A percentile compares a stretch with the other conserved stretches of the same genome.
Evolutionary conservation across 2,329 filamentous ascomycete genomes (phyloP).

Genomic region (Apiospora aurea): DNA sequence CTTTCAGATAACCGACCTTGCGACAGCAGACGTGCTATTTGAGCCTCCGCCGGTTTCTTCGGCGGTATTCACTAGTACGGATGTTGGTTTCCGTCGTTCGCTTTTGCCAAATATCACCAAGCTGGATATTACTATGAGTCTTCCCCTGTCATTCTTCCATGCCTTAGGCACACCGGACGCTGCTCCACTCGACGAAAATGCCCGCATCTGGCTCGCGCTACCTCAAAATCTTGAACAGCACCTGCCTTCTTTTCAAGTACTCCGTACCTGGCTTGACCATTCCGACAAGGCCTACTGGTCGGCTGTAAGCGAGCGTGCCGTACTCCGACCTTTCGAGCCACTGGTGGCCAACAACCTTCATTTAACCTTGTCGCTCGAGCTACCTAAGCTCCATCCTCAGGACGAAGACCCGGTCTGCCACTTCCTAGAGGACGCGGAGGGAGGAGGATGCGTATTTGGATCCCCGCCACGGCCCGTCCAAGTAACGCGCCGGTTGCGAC

Average conservation of each 20-base stretch:
- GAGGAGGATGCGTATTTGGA: background rate
- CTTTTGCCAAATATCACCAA: background rate
- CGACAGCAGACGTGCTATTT: background rate
- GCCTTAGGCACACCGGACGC: too few species aligned
- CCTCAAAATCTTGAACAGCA: background rate
- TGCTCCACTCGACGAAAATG: background rate
- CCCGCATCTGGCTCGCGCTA: background rate
- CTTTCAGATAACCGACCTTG: background rate
- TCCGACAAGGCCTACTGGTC: background rate
- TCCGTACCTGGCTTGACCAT: background rate
- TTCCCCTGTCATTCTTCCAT: background rate
- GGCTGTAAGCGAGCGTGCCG: background rate
- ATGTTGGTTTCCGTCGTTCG: background rate
- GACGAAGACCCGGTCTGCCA: background rate
- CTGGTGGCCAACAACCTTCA: background rate
- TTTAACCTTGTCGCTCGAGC: background rate
- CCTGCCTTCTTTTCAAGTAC: background rate
- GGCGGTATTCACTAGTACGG: background rate
- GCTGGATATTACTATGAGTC: background rate
- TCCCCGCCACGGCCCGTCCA: background rate
- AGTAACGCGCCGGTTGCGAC: background rate
- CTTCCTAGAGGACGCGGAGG: background rate
- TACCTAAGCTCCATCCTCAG: background rate
- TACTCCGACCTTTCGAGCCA: background rate
- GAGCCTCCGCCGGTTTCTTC: background rate